Base-by-base conservation (phyloP, 2,329 filamentous ascomycete species). In the Colletotrichum truncatum region DNA sequence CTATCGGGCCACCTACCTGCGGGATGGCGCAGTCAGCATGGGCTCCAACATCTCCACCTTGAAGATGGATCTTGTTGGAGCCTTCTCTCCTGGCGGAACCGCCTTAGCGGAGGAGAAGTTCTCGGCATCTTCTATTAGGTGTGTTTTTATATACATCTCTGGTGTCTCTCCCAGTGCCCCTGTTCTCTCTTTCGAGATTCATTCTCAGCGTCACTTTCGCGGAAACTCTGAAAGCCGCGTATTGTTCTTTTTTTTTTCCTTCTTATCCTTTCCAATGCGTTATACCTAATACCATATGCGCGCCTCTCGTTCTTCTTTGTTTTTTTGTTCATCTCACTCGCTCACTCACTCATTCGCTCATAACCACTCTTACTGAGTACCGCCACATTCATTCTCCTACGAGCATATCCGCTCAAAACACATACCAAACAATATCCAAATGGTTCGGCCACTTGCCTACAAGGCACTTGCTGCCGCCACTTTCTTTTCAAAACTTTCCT, bases 401-500 rank as follows among this genome's bases (percentile, higher is more conserved):
- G n/a, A 36, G 21, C 38, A 25, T 16, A n/a, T 52, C 18, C 26
- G 57, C 46, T 34, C 30, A 6, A 14, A 4, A 26, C 12, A 18
- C 26, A 23, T 7, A 28, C 12, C 2, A 34, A 4, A 4, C 11
- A 21, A 26, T 2, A 12, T 9, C 26, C 26, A 26, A 18, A 65
- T 65, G 62, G 49, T 55, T 62, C 48, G 49, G 28, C 45, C 57
- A 51, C 36, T 14, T 41, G 45, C 57, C 9, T 55, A 62, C 30
- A 59, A n/a, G 48, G 58, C 49, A 53, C 46, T 58, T 18, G 64
- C 49, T 38, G 64, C 57, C 30, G 58, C 64, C 49, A 54, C 52
- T 21, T 36, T 66, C 41, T 28, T 67, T 52, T 52, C 58, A 34
- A 52, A 56, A 23, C 48, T 66, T 11, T 49, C 51, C n/a, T 49